A percentile compares a stretch with the other conserved stretches of the same genome.
Evolutionary conservation across 768 basidiomycete species (phyloP).

Genomic region (Auriscalpium vulgare): DNA sequence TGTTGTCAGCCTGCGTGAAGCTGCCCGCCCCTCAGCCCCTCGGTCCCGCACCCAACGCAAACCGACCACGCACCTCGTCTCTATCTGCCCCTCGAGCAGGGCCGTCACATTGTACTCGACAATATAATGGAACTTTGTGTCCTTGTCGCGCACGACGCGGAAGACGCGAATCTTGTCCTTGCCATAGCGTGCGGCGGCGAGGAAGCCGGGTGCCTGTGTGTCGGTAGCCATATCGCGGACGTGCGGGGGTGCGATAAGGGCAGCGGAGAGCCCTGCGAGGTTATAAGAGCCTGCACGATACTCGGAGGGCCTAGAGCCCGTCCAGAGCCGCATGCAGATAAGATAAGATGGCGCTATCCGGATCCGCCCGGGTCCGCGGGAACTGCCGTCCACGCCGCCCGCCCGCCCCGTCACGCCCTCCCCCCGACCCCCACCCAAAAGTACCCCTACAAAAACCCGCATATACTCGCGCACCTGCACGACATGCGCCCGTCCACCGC

Average conservation of each 20-base stretch:
- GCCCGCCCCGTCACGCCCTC: neutral
- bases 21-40: conserved; percentile 27
- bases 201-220: conserved; percentile 13
- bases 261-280: neutral
- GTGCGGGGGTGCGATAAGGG: neutral
- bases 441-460: neutral
- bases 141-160: conserved; percentile 58
- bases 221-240: neutral
- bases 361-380: neutral
- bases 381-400: neutral
- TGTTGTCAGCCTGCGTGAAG: conserved; percentile 86
- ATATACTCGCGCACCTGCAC: neutral
- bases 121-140: conserved; percentile 56
- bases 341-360: neutral
- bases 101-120: conserved; percentile 81
- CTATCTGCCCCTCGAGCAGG: conserved; percentile 78
- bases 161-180: conserved; percentile 87
- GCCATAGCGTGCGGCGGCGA: conserved; percentile 62
- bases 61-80: conserved; percentile 43
- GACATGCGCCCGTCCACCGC: neutral
- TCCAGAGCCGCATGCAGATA: neutral
- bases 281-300: no score
- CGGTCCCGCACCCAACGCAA: neutral
- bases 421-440: neutral
- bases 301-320: neutral